Conservation (phyloP, 2,329 filamentous ascomycete species). For the Cordyceps pruinosa region DNA sequence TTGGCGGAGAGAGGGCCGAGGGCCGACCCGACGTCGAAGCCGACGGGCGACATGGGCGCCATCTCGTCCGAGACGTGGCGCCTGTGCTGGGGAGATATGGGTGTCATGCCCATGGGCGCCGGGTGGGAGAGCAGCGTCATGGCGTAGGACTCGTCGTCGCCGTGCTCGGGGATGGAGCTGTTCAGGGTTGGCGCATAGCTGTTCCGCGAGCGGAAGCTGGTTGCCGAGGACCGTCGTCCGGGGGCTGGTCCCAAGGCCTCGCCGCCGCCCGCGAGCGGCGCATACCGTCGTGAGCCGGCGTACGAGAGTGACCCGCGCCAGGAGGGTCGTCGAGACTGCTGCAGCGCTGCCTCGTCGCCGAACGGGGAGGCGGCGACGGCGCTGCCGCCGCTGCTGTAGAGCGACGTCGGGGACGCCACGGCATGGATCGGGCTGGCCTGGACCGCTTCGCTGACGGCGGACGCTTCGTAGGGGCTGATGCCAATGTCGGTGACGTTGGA, state of each 20-base stretch:
- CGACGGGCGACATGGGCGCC: conserved; percentile 20
- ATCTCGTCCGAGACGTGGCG: conserved; percentile 16
- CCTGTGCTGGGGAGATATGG: conserved; percentile 22
- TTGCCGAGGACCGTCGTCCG: conserved; percentile 18
- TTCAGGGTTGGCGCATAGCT: conserved; percentile 20
- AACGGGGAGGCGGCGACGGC: neutral
- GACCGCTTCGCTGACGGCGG: conserved; percentile 3
- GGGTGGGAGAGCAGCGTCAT: conserved; percentile 36
- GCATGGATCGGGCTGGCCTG: conserved; percentile 22
- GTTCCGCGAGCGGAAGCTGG: conserved; percentile 19
- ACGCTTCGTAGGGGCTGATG: conserved; percentile 22
- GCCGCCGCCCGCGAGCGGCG: neutral
- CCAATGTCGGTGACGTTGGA: conserved; percentile 26
- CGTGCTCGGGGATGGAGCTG: conserved; percentile 23
- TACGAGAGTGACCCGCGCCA: conserved; percentile 9
- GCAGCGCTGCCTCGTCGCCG: neutral
- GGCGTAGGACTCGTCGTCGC: conserved; percentile 35
- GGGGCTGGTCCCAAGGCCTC: neutral
- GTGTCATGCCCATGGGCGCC: conserved; percentile 32
- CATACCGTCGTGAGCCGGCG: conserved; percentile 2
- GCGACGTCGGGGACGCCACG: conserved; percentile 33
- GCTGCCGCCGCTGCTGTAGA: conserved; percentile 26
- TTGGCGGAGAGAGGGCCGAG: conserved; percentile 39
- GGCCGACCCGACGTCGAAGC: conserved; percentile 40
- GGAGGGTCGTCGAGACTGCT: neutral